Conservation (phyloP, 257 asterid genomes). For the Verbena officinalis region DNA sequence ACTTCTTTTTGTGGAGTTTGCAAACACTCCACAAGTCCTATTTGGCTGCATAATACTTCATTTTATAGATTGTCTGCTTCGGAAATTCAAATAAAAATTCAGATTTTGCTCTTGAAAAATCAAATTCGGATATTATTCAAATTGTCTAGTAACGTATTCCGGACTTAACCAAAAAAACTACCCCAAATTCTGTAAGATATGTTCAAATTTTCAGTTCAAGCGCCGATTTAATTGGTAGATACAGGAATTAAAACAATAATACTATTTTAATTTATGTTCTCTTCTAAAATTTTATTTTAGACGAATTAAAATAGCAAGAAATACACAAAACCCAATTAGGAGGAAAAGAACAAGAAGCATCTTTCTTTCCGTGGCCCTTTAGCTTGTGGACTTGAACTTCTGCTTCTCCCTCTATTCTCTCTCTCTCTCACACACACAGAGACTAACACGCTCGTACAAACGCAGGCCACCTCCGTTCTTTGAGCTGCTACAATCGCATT, state of each 20-base stretch:
- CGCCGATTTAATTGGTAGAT: too few relatives aligned
- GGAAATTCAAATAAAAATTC: not conserved
- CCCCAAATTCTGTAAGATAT: not conserved
- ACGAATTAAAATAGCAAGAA: not conserved
- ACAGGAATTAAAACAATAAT: too few relatives aligned
- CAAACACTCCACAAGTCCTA: too few relatives aligned
- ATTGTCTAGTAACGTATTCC: too few relatives aligned
- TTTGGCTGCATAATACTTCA: too few relatives aligned
- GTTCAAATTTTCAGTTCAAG: not conserved
- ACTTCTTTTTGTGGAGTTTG: too few relatives aligned
- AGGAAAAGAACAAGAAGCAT: too few relatives aligned
- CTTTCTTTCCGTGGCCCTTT: conserved; percentile 24
- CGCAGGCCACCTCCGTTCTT: conserved; percentile 24
- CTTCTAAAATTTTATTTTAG: too few relatives aligned
- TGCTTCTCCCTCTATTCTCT: conserved; percentile 17
- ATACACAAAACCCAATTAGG: too few relatives aligned
- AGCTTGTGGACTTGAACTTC: conserved; percentile 27
- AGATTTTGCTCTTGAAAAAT: not conserved
- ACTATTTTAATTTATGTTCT: too few relatives aligned
- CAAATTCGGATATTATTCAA: not conserved
- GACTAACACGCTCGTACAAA: not conserved
- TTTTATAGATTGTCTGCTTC: too few relatives aligned
- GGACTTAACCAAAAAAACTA: too few relatives aligned
- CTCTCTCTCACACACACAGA: conserved; percentile 15
- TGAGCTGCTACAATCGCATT: conserved; percentile 10